Evolutionary conservation across 345 rosid species (phyloP).

Genomic region (Populus nigra): DNA sequence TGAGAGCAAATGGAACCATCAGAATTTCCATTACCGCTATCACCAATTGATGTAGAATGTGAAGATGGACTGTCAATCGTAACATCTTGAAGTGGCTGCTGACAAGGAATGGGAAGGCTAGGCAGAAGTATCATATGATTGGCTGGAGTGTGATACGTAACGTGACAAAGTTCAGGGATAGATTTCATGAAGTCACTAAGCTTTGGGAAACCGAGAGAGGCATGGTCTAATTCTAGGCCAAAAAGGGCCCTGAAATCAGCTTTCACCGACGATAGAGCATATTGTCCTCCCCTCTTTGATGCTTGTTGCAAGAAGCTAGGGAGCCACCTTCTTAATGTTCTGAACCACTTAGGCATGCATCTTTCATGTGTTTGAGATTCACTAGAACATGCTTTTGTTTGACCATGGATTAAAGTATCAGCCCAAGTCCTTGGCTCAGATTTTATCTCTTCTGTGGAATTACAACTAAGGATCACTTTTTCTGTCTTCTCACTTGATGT

Average conservation of each 20-base stretch:
- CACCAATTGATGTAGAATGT: constrained; percentile 3
- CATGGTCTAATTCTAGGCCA: constrained; percentile 65
- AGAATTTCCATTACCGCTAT: constrained; percentile 16
- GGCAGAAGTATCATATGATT: constrained; percentile 74
- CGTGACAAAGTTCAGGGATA: constrained; percentile 52
- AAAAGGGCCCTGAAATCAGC: constrained; percentile 61
- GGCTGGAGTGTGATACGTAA: constrained; percentile 39
- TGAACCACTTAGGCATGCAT: constrained; percentile 55
- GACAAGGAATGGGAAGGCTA: constrained; percentile 22
- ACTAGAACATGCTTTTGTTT: constrained; percentile 25
- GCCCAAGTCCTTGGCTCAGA: constrained; percentile 42
- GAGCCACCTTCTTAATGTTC: constrained; percentile 62
- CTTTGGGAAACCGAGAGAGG: constrained; percentile 70
- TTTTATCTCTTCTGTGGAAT: constrained; percentile 25
- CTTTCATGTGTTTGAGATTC: constrained; percentile 18
- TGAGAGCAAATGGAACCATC: constrained; percentile 9
- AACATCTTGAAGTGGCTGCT: constrained; percentile 25
- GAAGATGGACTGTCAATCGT: constrained; percentile 4
- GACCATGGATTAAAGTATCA: constrained; percentile 39
- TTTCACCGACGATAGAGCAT: constrained; percentile 83
- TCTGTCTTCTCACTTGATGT: neutral
- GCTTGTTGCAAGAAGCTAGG: constrained; percentile 46
- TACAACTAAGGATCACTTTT: constrained; percentile 14
- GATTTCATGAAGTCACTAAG: constrained; percentile 66
- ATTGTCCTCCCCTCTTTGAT: constrained; percentile 38